phyloP scores from a whole-genome alignment of 2,329 filamentous ascomycete species.

The Blumeria hordei region DNA sequence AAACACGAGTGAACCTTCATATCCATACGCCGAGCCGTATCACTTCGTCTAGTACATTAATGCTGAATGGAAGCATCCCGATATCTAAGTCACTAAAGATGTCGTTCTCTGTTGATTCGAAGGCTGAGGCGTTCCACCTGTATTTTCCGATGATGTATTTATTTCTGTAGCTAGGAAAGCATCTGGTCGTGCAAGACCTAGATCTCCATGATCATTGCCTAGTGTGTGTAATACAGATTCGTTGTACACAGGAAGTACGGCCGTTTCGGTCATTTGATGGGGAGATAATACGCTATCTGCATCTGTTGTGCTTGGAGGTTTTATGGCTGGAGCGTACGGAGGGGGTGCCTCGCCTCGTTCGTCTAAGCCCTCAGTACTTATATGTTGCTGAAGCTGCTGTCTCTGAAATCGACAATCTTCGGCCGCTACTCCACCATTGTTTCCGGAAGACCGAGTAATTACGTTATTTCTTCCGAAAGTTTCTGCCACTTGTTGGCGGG shows the following conservation, averaged over 20 bases:
- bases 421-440: background rate
- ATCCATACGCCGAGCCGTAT: too few species aligned
- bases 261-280: background rate
- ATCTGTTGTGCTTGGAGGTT: slow-evolving; percentile 9
- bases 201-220: slow-evolving; percentile 2
- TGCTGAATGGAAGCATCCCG: too few species aligned
- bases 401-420: background rate
- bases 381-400: slow-evolving; percentile 18
- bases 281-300: background rate
- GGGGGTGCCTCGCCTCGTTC: slow-evolving; percentile 41
- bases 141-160: too few species aligned
- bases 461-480: background rate
- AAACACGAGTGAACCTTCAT: too few species aligned
- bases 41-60: too few species aligned
- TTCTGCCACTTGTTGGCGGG: slow-evolving; percentile 14
- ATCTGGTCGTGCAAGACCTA: background rate
- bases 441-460: background rate
- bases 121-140: too few species aligned
- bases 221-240: slow-evolving; percentile 1
- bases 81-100: too few species aligned
- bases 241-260: slow-evolving; percentile 7
- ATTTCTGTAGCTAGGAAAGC: too few species aligned
- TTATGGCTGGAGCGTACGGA: slow-evolving; percentile 23
- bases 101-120: too few species aligned
- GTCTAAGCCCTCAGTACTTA: slow-evolving; percentile 23